Evolutionary conservation across 2,329 filamentous ascomycete genomes (phyloP), one percentile per base, ranked within the genome.

Genomic region (Aspergillus luchuensis): DNA sequence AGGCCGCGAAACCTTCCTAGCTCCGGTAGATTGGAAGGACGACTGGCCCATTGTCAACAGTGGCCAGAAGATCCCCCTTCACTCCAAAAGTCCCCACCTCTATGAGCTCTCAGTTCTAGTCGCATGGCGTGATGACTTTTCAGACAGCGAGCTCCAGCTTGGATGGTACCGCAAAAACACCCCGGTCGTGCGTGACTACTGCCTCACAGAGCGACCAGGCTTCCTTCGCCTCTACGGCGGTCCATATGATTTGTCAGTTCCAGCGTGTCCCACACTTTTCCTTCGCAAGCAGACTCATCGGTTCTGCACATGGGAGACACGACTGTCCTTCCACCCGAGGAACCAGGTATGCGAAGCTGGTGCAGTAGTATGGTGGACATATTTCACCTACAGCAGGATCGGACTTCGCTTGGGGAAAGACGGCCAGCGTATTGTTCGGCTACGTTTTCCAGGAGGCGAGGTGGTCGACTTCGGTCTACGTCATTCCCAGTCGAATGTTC

Each of bases 341-440:
- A 74, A 74, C 3, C 47, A 68, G 4, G 73, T 78, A 1, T 79
- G 80, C 2, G 84, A 87, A 71, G 84, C 84, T 0, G 84, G 85
- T 0, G 73, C 81, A 0, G 81, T 82, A 0, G 67, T 86, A 0
- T 87, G 82, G 79, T 85, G 82, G 81, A 85, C 80, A 49, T 80
- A 83, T 45, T 78, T 77, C 62, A 80, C 79, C 0, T 78, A 79
- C 56, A 75, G 72, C 50, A 79, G 74, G 36, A 73, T 83, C 2
- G 81, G 80, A 0, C 71, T 82, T 13, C 64, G 70, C 15, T 33
- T 69, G 8, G 56, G 57, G 60, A 50, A 54, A 25, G 50, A 61
- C 38, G 30, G 62, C 15, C 17, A 61, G 39, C 60, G 71, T 33
- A 61, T 74, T 5, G 58, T 76, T 15, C 65, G 69, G 13, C 71